Evolutionary conservation across 2,329 filamentous ascomycete species (phyloP), one percentile per base, ranked within the genome.

Genomic region (Phoma sp.): DNA sequence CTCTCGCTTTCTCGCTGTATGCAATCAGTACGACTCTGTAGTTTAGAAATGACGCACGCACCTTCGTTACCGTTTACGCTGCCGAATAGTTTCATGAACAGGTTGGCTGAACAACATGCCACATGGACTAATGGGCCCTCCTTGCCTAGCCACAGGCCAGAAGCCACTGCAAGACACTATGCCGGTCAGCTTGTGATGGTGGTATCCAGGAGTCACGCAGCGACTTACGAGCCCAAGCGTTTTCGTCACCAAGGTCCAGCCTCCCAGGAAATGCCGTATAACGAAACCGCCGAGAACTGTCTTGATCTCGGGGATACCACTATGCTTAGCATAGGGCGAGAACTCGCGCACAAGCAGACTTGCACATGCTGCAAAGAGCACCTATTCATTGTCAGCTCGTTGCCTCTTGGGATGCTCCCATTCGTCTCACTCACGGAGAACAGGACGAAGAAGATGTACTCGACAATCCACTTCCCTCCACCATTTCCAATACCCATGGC

Each of bases 291-390:
- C 94, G 49, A 99, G 80, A 8, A 99, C 86, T 2, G 93, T 97
- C 81, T 99, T 99, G 77, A 99, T 96, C 80, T 99, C 94, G 6
- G 94, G 92, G 65, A 99, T 97, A 77, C 94, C 94, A 73, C 92
- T 96, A 71, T 98, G 94, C 73, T 90, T 94, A 43, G 94, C 94
- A 76, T 96, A 91, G 5, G 90, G 82, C 22, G 91, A 92, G 75
- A 93, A 98, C 65, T 89, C 86, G 66, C 89, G 86, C 13, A 98
- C 93, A 49, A 98, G 79, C 48, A 93, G 72, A 48, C 89, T 91
- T 9, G 95, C 92, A 54, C 84, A 85, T 33, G 86, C 81, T 24
- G 94, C 93, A 70, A 96, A 94, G 7, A 89, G 67, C 9, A 94
- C 81, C 89, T 93, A 43, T 15, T 4, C 19, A 31, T 17, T 3